Evolutionary conservation across 2,329 filamentous ascomycete species (phyloP), one percentile per base, ranked within the genome.

Genomic region (Eutypa lata): DNA sequence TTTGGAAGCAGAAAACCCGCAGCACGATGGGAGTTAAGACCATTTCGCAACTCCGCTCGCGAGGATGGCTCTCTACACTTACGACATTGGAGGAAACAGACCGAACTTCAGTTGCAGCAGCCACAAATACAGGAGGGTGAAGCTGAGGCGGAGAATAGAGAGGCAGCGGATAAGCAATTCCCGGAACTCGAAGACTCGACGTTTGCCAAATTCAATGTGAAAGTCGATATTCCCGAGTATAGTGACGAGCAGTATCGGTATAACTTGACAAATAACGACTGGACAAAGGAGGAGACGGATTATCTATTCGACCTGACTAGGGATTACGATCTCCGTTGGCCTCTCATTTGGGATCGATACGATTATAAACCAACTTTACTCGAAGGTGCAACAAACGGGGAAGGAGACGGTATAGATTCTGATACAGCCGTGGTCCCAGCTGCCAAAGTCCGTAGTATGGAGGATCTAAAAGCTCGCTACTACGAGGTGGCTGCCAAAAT

Each of bases 241-340:
- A 91, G 83, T 56, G 88, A 95, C 57, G 90, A 92, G 57, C 88
- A 96, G 68, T 99, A 99, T 72, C 82, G 87, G 55, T 79, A 84
- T 53, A 83, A 88, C 56, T 73, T 99, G 48, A 81, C 85, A 61
- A 88, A 79, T 65, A 76, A 83, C 14, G 86, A 93, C 61, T 99
- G 94, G 94, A 87, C 89, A 14, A 90, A 88, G 65, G 88, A 94
- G 63, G 94, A 99, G 73, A 99, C 94, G 8, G 91, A 97, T 67
- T 97, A 97, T 66, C 73, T 99, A 57, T 81, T 97, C 67, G 76
- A 83, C 3, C 69, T 93, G 35, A 89, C 84, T 14, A 80, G 80
- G 53, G 88, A 92, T 46, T 96, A 86, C 66, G 91, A 96, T 65
- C 79, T 96, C 55, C 87, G 94, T 60, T 99, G 94, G 91, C 82